A percentile compares a stretch with the other conserved stretches of the same genome.
Conservation (phyloP, 2,329 filamentous ascomycete species). For the Fusarium redolens region DNA sequence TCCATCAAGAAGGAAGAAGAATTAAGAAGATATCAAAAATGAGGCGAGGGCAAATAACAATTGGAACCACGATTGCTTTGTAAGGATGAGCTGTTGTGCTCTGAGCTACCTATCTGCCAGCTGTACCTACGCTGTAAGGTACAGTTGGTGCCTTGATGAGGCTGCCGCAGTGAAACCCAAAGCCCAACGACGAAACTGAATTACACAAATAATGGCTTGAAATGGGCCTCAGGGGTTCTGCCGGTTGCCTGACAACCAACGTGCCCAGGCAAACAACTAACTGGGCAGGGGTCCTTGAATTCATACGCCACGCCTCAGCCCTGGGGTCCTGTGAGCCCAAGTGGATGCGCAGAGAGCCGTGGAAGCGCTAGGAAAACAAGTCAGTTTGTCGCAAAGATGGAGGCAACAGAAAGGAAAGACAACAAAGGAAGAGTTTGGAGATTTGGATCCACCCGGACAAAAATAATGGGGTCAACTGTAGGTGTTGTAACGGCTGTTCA, state of each 20-base stretch:
- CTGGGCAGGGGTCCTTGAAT: slow-evolving; percentile 8
- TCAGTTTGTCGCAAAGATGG: slow-evolving; percentile 19
- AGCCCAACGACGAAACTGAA: slow-evolving; percentile 12
- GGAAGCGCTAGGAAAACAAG: slow-evolving; percentile 41
- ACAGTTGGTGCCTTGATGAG: slow-evolving; percentile 19
- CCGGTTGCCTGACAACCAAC: slow-evolving; percentile 16
- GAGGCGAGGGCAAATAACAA: slow-evolving; percentile 4
- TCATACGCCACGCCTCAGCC: slow-evolving; percentile 35
- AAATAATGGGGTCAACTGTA: slow-evolving; percentile 12
- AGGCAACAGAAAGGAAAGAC: slow-evolving; percentile 20
- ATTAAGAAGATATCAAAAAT: neutral
- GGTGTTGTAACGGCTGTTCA: neutral
- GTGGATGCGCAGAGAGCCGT: slow-evolving; percentile 40
- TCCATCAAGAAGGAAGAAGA: slow-evolving; percentile 12
- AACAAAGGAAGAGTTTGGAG: slow-evolving; percentile 29
- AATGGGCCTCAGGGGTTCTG: slow-evolving; percentile 7
- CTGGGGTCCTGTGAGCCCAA: slow-evolving; percentile 21
- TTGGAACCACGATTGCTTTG: neutral
- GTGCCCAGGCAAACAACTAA: neutral
- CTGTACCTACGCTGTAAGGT: slow-evolving; percentile 11
- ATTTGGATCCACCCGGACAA: slow-evolving; percentile 22
- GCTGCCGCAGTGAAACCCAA: slow-evolving; percentile 26
- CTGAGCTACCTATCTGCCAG: neutral
- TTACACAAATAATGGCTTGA: neutral
- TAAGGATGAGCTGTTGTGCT: neutral